A percentile compares a stretch with the other conserved stretches of the same genome.
Conservation (phyloP, 495 filamentous ascomycete genomes). For the Venustampulla echinocandica region DNA sequence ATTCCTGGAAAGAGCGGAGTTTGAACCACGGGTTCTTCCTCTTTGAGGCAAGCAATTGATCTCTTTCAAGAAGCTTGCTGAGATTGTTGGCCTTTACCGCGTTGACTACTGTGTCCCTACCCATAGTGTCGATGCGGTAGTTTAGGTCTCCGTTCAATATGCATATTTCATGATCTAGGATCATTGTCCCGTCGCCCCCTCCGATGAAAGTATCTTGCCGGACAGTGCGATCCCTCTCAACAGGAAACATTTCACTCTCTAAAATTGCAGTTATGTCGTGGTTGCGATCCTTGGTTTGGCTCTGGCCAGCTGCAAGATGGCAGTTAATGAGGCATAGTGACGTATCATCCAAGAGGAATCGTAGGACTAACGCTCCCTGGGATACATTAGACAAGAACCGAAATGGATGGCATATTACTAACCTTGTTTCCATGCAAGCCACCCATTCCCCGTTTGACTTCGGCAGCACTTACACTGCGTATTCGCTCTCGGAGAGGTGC, state of each 20-base stretch:
- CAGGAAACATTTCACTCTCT: conserved; percentile 63
- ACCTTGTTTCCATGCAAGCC: conserved; percentile 92
- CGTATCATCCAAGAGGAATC: conserved; percentile 83
- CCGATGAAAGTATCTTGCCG: conserved; percentile 72
- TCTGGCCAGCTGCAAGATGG: conserved; percentile 91
- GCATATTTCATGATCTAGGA: conserved; percentile 94
- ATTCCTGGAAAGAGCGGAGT: conserved; percentile 77
- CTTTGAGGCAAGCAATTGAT: conserved; percentile 80
- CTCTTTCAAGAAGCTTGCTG: conserved; percentile 83
- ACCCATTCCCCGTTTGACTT: conserved; percentile 92
- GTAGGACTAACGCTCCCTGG: conserved; percentile 78
- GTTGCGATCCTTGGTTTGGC: conserved; percentile 80
- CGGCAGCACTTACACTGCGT: conserved; percentile 63
- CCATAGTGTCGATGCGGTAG: conserved; percentile 97
- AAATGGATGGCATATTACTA: conserved; percentile 8
- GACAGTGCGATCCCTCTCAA: conserved; percentile 47
- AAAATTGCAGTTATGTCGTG: conserved; percentile 89
- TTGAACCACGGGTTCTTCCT: conserved; percentile 84
- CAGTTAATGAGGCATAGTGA: conserved; percentile 96
- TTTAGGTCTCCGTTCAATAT: conserved; percentile 94
- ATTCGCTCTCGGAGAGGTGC: conserved; percentile 65
- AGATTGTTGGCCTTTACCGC: conserved; percentile 74
- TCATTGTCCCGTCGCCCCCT: conserved; percentile 91
- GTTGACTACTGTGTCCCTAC: conserved; percentile 79
- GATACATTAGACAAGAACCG: conserved; percentile 3